Evolutionary conservation across 208 protist genomes (phyloP).

Genomic region (Wallacemonas rigidus): DNA sequence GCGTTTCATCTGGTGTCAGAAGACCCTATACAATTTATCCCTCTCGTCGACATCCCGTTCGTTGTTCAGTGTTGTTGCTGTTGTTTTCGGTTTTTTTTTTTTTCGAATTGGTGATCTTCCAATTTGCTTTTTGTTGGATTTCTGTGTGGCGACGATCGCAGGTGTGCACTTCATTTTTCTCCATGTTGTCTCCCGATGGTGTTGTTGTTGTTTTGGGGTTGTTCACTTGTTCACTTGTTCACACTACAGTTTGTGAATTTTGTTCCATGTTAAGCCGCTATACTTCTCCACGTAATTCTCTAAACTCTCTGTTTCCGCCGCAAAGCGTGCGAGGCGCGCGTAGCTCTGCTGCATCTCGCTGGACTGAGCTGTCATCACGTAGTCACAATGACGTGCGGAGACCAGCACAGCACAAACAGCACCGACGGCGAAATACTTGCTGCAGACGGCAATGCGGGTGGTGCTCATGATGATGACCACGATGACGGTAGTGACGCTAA

Average conservation of each 20-base stretch:
- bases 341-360: constrained; percentile 40
- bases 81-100: too few species aligned
- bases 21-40: too few species aligned
- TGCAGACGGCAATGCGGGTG: constrained; percentile 41
- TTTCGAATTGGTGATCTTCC: too few species aligned
- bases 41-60: too few species aligned
- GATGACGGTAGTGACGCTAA: not conserved
- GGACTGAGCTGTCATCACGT: constrained; percentile 34
- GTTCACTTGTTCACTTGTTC: not conserved
- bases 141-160: too few species aligned
- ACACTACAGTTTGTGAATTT: constrained; percentile 17
- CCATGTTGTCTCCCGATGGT: too few species aligned
- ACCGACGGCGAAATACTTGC: constrained; percentile 64
- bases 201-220: not conserved
- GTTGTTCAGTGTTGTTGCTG: too few species aligned
- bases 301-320: constrained; percentile 29
- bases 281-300: constrained; percentile 43
- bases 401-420: constrained; percentile 29
- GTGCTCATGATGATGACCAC: constrained; percentile 34
- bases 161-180: too few species aligned
- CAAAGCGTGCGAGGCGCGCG: constrained; percentile 39
- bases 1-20: too few species aligned
- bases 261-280: constrained; percentile 23
- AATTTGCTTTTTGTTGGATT: too few species aligned
- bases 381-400: constrained; percentile 61